Base-by-base conservation (phyloP, 1,284 basidiomycete genomes). In the Ceratobasidium sp. region DNA sequence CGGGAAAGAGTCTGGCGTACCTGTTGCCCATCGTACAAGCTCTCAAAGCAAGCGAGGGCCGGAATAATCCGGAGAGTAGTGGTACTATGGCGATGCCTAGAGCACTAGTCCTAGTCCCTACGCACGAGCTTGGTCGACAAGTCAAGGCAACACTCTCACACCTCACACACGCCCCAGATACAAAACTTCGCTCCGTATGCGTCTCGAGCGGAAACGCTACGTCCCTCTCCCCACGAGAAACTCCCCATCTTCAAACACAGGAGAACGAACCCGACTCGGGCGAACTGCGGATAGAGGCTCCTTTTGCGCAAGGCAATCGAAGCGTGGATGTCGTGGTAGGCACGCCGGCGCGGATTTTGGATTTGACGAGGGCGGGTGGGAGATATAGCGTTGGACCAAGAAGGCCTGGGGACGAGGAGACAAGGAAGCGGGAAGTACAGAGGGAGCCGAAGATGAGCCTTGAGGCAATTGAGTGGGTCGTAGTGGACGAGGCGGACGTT, bases 1-100 rank as follows among this genome's bases (percentile, higher is more conserved):
- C 92, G 0, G 94, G 94, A 0, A 96, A 96, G 82, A 94, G 91
- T 2, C 86, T 95, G n/a, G 94, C 94, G 0, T 96, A 95, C 79
- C 86, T 96, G 43, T 84, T 96, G 1, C 94, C 94, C 0, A 80
- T 96, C 57, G 84, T 96, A 2, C 91, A 95, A 76, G 83, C 87
- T 72, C 84, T 96, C 77, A 96, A 96, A 80, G 79, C 82, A 62
- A 84, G 85, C 1, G 89, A 92, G 78, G 57, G 54, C 54, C 16
- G 32, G 38, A 54, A 32, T 11, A 28, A 26, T 57, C 49, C 16
- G 28, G 21, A 9, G 1, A 30, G 13, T 16, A 61, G 41, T 21
- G 18, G 26, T 16, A 32, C 32, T 23, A 79, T 87, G 13, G 87
- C 86, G 21, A 50, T 77, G 73, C 94, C 94, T 0, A 88, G 93